Conservation (phyloP, 1,284 basidiomycete genomes). For the Chondrostereum purpureum region DNA sequence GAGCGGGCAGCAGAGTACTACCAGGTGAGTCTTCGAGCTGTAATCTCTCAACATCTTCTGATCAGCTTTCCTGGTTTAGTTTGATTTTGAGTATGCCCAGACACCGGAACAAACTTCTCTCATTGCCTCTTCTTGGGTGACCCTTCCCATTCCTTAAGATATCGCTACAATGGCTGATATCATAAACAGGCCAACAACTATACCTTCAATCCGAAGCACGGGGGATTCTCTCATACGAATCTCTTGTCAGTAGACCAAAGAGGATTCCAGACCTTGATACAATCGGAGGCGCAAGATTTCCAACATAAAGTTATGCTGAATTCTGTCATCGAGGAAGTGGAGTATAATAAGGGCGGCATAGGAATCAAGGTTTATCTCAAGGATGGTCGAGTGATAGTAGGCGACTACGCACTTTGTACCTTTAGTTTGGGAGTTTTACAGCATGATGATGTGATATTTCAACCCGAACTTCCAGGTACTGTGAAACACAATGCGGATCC, state of each 20-base stretch:
- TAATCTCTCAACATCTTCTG: neutral
- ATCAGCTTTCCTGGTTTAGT: slow-evolving; percentile 16
- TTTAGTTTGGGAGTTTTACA: slow-evolving; percentile 63
- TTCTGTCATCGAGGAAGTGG: slow-evolving; percentile 44
- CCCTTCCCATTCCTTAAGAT: too few relatives aligned
- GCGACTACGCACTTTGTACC: slow-evolving; percentile 54
- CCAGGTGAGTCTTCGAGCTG: slow-evolving; percentile 29
- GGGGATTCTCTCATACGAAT: slow-evolving; percentile 54
- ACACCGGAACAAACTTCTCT: slow-evolving; percentile 57
- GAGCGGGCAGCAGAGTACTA: slow-evolving; percentile 49
- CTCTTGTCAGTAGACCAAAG: slow-evolving; percentile 52
- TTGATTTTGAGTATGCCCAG: slow-evolving; percentile 49
- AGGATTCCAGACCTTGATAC: slow-evolving; percentile 52
- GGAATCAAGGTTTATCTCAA: slow-evolving; percentile 40
- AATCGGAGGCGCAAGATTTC: slow-evolving; percentile 49
- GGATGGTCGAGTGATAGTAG: slow-evolving; percentile 37
- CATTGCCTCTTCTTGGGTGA: slow-evolving; percentile 56
- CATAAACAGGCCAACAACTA: slow-evolving; percentile 52
- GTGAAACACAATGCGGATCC: neutral
- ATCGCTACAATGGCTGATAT: slow-evolving; percentile 3
- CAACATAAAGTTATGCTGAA: slow-evolving; percentile 46
- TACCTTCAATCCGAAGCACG: slow-evolving; percentile 48
- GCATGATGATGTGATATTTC: slow-evolving; percentile 50
- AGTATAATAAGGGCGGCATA: slow-evolving; percentile 27
- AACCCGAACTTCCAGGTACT: slow-evolving; percentile 44